These are phyloP conservation scores for Graphilbum ipis-grandicollis DNA, from an alignment of 2,329 filamentous ascomycete species.

Conservation along the genomic window DNA sequence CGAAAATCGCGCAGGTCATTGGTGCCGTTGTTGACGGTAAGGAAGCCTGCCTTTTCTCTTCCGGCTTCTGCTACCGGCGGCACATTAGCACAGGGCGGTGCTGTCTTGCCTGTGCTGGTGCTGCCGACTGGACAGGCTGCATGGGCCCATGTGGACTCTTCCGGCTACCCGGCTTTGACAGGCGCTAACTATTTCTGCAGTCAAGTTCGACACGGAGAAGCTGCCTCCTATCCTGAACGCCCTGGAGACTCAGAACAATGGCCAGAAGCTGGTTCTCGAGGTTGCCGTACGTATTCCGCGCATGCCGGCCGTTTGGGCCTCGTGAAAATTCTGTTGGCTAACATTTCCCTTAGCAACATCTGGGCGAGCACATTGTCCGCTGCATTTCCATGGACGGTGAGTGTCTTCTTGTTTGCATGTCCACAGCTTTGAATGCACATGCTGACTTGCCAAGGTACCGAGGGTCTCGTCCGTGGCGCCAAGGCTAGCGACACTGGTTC, in stretches of 20 bases:
- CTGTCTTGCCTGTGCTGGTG: background rate
- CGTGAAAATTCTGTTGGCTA: background rate
- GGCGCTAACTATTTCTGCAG: slow-evolving; percentile 26
- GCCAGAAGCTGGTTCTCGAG: slow-evolving; percentile 89
- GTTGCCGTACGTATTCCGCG: slow-evolving; percentile 55
- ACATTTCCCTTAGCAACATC: slow-evolving; percentile 63
- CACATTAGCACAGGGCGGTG: background rate
- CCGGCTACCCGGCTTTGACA: background rate
- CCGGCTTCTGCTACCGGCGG: no score
- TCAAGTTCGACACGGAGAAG: slow-evolving; percentile 91
- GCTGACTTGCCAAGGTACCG: slow-evolving; percentile 51
- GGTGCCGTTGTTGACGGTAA: slow-evolving; percentile 97
- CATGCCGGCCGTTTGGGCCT: background rate
- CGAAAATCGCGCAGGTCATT: slow-evolving; percentile 56
- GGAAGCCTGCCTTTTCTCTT: slow-evolving; percentile 18
- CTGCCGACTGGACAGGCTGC: background rate
- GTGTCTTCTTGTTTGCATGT: slow-evolving; percentile 18
- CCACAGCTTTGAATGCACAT: background rate
- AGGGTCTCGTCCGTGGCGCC: slow-evolving; percentile 93
- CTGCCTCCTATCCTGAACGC: slow-evolving; percentile 97
- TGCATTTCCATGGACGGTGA: slow-evolving; percentile 99
- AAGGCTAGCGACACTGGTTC: slow-evolving; percentile 74
- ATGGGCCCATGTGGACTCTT: background rate
- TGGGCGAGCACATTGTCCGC: slow-evolving; percentile 97
- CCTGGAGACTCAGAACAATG: slow-evolving; percentile 77